Base-by-base conservation (phyloP, 305 asterid genomes). In the Solanum chacoense region DNA sequence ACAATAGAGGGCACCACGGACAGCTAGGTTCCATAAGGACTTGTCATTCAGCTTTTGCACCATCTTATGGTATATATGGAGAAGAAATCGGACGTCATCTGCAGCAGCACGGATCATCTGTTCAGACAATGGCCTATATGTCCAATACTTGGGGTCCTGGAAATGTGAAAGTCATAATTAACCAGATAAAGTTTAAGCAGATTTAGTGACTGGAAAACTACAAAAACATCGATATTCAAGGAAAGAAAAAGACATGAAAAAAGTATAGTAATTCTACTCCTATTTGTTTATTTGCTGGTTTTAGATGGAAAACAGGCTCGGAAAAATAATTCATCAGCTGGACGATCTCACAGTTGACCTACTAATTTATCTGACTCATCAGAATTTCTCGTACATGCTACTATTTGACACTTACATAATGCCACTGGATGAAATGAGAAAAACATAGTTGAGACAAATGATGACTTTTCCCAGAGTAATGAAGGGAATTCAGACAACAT, bases 41-140 rank as follows among this genome's bases (percentile, higher is more conserved):
- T 93, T 94, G 90, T 93, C 91, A 79, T 88, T 94, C 92, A 97
- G 89, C 89, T 94, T 97, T 91, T 93, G 95, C 91, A 96, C 90
- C 96, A 97, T 96, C 95, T 93, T 96, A 69, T 93, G 91, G 89
- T 97, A 94, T 86, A 97, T 93, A 78, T 86, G 90, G 45, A 93
- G 94, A 91, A 97, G 98, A 94, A 95, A 96, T 81, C 98, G 99
- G 88, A 97, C 99, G 90, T 97, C 99, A 89, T 97, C 99, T 59
- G 99, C 99, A 87, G 99, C 99, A 38, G 99, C 98, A 71, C 99
- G 98, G 88, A 94, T 91, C 99, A 97, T 97, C 90, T 90, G 90
- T 79, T 97, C 96, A 89, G 99, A 95, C 81, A 95, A 89, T 74
- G 99, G 99, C 88, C 99, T 94, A 89, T 96, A 92, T 38, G 93